A percentile compares a stretch with the other conserved stretches of the same genome.
phyloP scores from a whole-genome alignment of 2,329 filamentous ascomycete genomes.

The Diaporthe citriasiana region DNA sequence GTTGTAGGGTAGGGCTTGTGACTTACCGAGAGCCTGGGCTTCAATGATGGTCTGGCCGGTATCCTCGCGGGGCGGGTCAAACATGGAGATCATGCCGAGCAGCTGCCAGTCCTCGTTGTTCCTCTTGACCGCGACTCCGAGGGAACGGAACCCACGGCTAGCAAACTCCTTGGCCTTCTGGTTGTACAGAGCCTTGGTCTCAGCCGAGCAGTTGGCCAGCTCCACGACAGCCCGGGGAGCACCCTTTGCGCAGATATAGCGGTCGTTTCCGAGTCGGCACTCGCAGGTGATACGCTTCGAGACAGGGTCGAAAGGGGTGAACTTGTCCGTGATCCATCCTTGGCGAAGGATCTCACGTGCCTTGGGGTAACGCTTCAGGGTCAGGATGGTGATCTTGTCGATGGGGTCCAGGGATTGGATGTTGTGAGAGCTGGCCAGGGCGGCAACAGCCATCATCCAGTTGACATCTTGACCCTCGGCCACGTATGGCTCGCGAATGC shows the following conservation, averaged over 20 bases:
- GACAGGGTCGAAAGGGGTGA: slow-evolving; percentile 83
- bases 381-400: slow-evolving; percentile 84
- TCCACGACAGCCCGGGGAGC: slow-evolving; percentile 82
- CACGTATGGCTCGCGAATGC: slow-evolving; percentile 82
- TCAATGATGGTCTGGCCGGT: slow-evolving; percentile 84
- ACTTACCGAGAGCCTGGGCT: slow-evolving; percentile 56
- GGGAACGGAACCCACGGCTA: slow-evolving; percentile 83
- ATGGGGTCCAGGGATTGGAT: slow-evolving; percentile 84
- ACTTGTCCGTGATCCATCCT: slow-evolving; percentile 83
- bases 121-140: slow-evolving; percentile 76
- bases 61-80: slow-evolving; percentile 84
- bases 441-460: slow-evolving; percentile 88
- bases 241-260: slow-evolving; percentile 82
- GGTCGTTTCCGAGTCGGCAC: slow-evolving; percentile 77
- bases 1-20: not conserved
- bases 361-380: slow-evolving; percentile 82
- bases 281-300: slow-evolving; percentile 83
- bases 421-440: slow-evolving; percentile 83
- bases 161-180: slow-evolving; percentile 82
- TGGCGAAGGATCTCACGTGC: slow-evolving; percentile 81
- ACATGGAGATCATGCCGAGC: slow-evolving; percentile 84
- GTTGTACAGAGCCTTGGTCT: slow-evolving; percentile 76
- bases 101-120: slow-evolving; percentile 68
- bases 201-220: slow-evolving; percentile 76
- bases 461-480: slow-evolving; percentile 83